Evolutionary conservation across 1,139 yeast genomes (phyloP), one percentile per base, ranked within the genome.

Genomic region (Taphrina deformans): DNA sequence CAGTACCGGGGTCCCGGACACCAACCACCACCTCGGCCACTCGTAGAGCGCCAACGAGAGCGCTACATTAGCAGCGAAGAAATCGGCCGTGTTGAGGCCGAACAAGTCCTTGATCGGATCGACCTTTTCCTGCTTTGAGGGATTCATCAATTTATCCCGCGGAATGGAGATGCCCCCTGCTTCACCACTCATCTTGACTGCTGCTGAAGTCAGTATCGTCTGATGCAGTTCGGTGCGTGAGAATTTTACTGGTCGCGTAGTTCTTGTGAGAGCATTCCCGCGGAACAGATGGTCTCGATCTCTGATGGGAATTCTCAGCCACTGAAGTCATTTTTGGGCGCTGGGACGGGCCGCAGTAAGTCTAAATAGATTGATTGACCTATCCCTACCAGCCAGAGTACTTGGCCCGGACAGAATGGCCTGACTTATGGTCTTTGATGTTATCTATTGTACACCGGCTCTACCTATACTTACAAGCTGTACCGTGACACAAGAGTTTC

Each of bases 1-100:
- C 40, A 59, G 56, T 10, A 59, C 33, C 33, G 63, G 63, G 2
- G 63, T 16, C 4, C 63, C 63, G 6, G 63, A 59, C n/a, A 59
- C 38, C 3, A 59, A 9, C 63, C 63, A 59, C 63, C 63, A 59
- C 16, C 50, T 7, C 10, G 63, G 56, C 63, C 63, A 59, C 23
- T 59, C 63, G 46, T 59, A 59, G 4, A 59, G 41, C 3, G 35
- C 33, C 9, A 59, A 21, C 10, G 63, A 33, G 10, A 59, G 41
- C 16, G 46, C 9, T 23, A 50, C 56, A 12, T 27, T 55, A 40
- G 38, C 40, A 9, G 53, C 63, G 56, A 59, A 59, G 14, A 35
- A 26, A 23, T 51, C 40, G 14, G 63, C 50, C 29, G 56, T 48
- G 24, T 38, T 48, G 27, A 59, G 21, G 21, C 55, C 56, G 38